Conservation (phyloP, 495 filamentous ascomycete species). For the Chaetomium tenue region DNA sequence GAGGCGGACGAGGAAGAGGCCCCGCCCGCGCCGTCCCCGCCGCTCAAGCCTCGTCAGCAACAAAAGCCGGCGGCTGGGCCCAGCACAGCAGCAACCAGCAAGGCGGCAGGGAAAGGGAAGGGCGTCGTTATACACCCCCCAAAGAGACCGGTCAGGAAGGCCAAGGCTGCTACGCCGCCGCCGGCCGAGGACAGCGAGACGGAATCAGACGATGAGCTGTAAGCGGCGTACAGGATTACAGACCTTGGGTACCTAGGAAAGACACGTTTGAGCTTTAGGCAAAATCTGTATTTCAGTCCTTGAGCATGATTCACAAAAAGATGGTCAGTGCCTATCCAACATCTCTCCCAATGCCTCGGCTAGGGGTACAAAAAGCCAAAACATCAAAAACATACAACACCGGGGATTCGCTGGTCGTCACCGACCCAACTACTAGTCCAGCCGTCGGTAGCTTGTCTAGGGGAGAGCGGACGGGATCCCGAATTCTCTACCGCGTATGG, state of each 20-base stretch:
- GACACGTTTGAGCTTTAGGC: too few relatives aligned
- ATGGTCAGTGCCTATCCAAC: too few relatives aligned
- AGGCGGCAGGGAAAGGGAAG: conserved; percentile 17
- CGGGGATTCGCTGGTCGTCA: too few relatives aligned
- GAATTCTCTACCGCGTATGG: too few relatives aligned
- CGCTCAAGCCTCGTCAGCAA: conserved; percentile 16
- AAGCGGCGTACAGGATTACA: conserved; percentile 5
- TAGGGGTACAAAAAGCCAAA: too few relatives aligned
- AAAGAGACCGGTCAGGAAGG: conserved; percentile 27
- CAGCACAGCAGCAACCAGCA: not conserved
- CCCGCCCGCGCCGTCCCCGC: conserved; percentile 25
- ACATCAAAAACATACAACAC: too few relatives aligned
- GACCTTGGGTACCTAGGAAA: not conserved
- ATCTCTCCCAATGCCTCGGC: too few relatives aligned
- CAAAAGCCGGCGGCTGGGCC: conserved; percentile 4
- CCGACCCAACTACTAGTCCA: too few relatives aligned
- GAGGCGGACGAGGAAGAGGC: conserved; percentile 46
- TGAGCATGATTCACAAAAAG: too few relatives aligned
- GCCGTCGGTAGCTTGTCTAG: too few relatives aligned
- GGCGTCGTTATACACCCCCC: conserved; percentile 19
- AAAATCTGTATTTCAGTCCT: too few relatives aligned
- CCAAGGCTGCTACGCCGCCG: conserved; percentile 24
- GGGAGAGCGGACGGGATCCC: too few relatives aligned
- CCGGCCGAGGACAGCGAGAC: conserved; percentile 42
- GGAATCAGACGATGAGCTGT: conserved; percentile 47